Percentiles rank a stretch among this genome's conserved stretches.
Conservation (phyloP, 805 yeast genomes). For the Teunomyces aglyptinius region DNA sequence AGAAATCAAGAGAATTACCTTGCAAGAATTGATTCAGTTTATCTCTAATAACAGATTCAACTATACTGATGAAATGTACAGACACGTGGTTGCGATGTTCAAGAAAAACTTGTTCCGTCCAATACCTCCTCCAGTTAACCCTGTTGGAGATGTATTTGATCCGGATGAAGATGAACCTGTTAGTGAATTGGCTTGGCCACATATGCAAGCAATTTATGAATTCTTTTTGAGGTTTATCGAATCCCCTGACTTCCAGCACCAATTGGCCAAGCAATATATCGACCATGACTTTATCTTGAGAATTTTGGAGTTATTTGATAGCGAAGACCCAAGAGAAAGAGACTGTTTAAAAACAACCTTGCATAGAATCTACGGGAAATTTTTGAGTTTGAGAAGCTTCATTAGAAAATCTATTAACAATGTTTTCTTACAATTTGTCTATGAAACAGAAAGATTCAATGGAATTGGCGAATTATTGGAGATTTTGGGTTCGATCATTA, state of each 20-base stretch:
- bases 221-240: slow-evolving; percentile 90
- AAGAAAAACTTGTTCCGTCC: slow-evolving; percentile 87
- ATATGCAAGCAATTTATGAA: slow-evolving; percentile 95
- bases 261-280: slow-evolving; percentile 87
- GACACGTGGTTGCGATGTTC: slow-evolving; percentile 86
- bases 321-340: slow-evolving; percentile 95
- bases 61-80: slow-evolving; percentile 88
- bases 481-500: slow-evolving; percentile 92
- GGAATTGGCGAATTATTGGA: slow-evolving; percentile 95
- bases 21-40: slow-evolving; percentile 87
- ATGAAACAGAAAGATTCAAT: slow-evolving; percentile 93
- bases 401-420: slow-evolving; percentile 89
- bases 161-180: slow-evolving; percentile 99
- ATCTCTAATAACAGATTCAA: slow-evolving; percentile 78
- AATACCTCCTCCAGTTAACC: slow-evolving; percentile 97
- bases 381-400: slow-evolving; percentile 81
- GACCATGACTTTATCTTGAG: slow-evolving; percentile 85
- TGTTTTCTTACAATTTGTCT: slow-evolving; percentile 87
- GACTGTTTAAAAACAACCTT: slow-evolving; percentile 93
- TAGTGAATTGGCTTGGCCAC: slow-evolving; percentile 96
- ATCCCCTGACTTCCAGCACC: slow-evolving; percentile 91
- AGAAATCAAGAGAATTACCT: slow-evolving; percentile 82
- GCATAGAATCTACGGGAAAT: slow-evolving; percentile 95
- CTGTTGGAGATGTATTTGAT: slow-evolving; percentile 92
- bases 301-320: slow-evolving; percentile 85